phyloP scores from a whole-genome alignment of 2,329 filamentous ascomycete genomes.

The Neophaeococcomyces mojaviensis region DNA sequence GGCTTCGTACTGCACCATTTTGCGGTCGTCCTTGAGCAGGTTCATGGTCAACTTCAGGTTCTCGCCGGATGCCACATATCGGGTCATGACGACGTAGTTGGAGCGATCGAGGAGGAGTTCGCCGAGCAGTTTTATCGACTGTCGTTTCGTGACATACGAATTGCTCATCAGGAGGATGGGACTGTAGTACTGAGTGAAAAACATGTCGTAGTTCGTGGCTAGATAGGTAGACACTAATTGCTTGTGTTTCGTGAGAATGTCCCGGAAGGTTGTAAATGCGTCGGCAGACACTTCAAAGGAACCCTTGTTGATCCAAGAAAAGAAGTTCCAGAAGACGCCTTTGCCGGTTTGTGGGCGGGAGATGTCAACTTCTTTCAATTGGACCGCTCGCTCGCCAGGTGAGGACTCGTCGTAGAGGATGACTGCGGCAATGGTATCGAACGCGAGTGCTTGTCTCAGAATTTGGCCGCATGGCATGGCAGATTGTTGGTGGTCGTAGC shows the following conservation, averaged over 20 bases:
- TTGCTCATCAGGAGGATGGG: conserved; percentile 78
- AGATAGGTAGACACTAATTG: conserved; percentile 81
- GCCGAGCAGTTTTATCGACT: conserved; percentile 93
- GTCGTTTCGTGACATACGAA: conserved; percentile 94
- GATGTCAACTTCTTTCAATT: conserved; percentile 68
- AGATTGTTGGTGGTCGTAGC: conserved; percentile 84
- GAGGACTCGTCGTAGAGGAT: conserved; percentile 87
- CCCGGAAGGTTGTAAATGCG: conserved; percentile 95
- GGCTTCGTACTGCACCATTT: conserved; percentile 99
- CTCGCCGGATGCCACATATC: conserved; percentile 89
- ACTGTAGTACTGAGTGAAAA: conserved; percentile 70
- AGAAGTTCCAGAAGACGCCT: conserved; percentile 94
- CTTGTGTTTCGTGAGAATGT: conserved; percentile 91
- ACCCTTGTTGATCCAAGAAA: conserved; percentile 93
- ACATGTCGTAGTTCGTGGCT: conserved; percentile 80
- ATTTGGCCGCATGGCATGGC: conserved; percentile 87
- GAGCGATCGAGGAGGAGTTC: conserved; percentile 90
- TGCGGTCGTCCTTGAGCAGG: conserved; percentile 83
- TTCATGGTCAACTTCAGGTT: conserved; percentile 99
- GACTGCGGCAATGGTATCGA: conserved; percentile 81
- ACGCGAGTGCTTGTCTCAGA: conserved; percentile 80
- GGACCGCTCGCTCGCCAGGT: conserved; percentile 64
- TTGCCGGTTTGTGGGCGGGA: conserved; percentile 67
- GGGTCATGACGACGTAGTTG: conserved; percentile 97
- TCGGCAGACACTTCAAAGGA: conserved; percentile 96